These are phyloP conservation scores for Penicillium samsonianum DNA, from an alignment of 495 filamentous ascomycete species.

Conservation along the genomic window DNA sequence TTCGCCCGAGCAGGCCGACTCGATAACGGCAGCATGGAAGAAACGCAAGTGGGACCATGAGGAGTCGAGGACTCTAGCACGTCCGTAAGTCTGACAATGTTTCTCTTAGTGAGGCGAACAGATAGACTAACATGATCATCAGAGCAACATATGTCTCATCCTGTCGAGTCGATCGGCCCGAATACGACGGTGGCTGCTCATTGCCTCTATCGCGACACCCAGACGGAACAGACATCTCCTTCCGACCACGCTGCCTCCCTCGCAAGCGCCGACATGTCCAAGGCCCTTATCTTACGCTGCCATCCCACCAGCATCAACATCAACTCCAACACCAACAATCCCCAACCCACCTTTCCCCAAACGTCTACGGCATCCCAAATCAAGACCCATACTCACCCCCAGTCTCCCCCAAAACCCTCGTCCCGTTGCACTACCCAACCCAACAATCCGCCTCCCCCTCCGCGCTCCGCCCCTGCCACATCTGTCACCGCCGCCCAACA, in stretches of 20 bases:
- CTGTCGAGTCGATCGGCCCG: slow-evolving; percentile 25
- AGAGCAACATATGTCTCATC: slow-evolving; percentile 15
- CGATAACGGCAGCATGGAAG: slow-evolving; percentile 24
- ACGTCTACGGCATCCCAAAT: slow-evolving; percentile 22
- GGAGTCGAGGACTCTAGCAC: slow-evolving; percentile 22
- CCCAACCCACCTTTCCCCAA: slow-evolving; percentile 27
- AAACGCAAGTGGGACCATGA: slow-evolving; percentile 44
- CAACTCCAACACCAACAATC: slow-evolving; percentile 19
- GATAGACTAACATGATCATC: not conserved
- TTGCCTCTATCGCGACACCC: slow-evolving; percentile 22
- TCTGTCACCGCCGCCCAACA: slow-evolving; percentile 52
- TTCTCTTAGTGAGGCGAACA: not conserved
- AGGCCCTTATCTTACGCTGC: slow-evolving; percentile 17
- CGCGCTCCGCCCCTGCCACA: slow-evolving; percentile 50
- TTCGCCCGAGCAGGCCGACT: slow-evolving; percentile 23
- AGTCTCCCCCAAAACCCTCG: slow-evolving; percentile 38
- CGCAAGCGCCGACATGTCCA: slow-evolving; percentile 41
- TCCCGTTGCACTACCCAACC: slow-evolving; percentile 25
- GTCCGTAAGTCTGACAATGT: slow-evolving; percentile 32
- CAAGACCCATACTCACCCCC: slow-evolving; percentile 36
- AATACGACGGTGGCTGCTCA: slow-evolving; percentile 15
- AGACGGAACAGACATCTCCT: slow-evolving; percentile 25
- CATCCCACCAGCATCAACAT: slow-evolving; percentile 5
- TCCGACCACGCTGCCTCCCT: slow-evolving; percentile 34
- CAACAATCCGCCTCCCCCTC: slow-evolving; percentile 28